A percentile compares a stretch with the other conserved stretches of the same genome.
Evolutionary conservation across 2,329 filamentous ascomycete genomes (phyloP).

Genomic region (Colletotrichum chrysophilum): DNA sequence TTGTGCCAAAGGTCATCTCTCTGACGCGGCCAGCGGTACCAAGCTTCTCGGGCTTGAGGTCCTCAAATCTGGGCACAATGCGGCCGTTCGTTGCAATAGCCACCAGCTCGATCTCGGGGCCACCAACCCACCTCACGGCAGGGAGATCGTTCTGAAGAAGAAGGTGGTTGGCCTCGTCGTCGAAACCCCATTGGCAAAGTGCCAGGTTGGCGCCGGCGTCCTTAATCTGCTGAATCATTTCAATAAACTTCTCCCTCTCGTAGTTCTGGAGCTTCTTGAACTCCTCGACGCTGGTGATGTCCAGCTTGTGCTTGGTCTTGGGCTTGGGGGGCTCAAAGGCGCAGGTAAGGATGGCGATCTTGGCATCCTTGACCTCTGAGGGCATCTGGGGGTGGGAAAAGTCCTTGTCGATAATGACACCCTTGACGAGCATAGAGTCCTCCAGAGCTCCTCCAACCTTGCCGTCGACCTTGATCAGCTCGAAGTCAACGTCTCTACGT

Average conservation of each 20-base stretch:
- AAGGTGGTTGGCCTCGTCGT: constrained; percentile 98
- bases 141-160: constrained; percentile 95
- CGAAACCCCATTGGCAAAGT: constrained; percentile 99
- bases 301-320: constrained; percentile 99
- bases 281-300: constrained; percentile 96
- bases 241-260: constrained; percentile 93
- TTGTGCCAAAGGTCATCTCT: constrained; percentile 97
- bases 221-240: constrained; percentile 99
- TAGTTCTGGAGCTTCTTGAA: constrained; percentile 98
- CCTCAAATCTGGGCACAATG: constrained; percentile 97
- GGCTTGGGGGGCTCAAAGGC: constrained; percentile 99
- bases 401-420: constrained; percentile 99
- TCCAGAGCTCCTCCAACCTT: constrained; percentile 95
- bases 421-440: constrained; percentile 93
- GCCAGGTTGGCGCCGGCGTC: constrained; percentile 95
- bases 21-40: constrained; percentile 88
- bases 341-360: constrained; percentile 96
- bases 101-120: constrained; percentile 97
- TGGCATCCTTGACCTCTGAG: constrained; percentile 90
- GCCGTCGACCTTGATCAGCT: constrained; percentile 98
- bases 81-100: constrained; percentile 98
- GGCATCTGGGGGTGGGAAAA: constrained; percentile 99
- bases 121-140: constrained; percentile 96
- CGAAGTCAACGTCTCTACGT: constrained; percentile 96
- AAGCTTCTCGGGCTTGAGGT: constrained; percentile 88